Percentiles rank a stretch among this genome's conserved stretches.
These are phyloP conservation scores for Cyanodermella asteris DNA, from an alignment of 2,329 filamentous ascomycete genomes.

Conservation along the genomic window DNA sequence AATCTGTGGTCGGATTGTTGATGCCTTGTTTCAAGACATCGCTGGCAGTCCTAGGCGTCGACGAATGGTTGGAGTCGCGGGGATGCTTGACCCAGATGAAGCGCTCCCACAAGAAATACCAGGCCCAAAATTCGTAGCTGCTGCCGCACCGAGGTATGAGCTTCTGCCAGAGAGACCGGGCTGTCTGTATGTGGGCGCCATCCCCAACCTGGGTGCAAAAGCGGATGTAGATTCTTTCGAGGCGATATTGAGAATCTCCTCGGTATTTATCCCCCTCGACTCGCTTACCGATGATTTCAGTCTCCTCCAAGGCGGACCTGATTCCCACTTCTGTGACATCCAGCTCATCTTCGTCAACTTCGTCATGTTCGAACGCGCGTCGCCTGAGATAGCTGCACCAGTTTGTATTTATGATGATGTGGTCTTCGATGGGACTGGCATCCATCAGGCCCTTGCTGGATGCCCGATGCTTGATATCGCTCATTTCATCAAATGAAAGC, in stretches of 20 bases:
- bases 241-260: slow-evolving; percentile 71
- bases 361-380: slow-evolving; percentile 51
- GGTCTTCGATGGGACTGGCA: slow-evolving; percentile 63
- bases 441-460: slow-evolving; percentile 72
- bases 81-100: slow-evolving; percentile 39
- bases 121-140: slow-evolving; percentile 83
- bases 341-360: slow-evolving; percentile 51
- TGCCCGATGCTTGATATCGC: slow-evolving; percentile 76
- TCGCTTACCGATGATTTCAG: slow-evolving; percentile 55
- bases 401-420: slow-evolving; percentile 75
- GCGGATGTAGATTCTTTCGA: slow-evolving; percentile 82
- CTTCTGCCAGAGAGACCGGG: slow-evolving; percentile 54
- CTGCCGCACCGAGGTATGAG: slow-evolving; percentile 48
- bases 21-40: slow-evolving; percentile 53
- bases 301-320: slow-evolving; percentile 63
- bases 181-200: slow-evolving; percentile 55
- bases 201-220: slow-evolving; percentile 68
- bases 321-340: slow-evolving; percentile 84
- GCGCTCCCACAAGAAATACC: slow-evolving; percentile 86
- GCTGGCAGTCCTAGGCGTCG: slow-evolving; percentile 53
- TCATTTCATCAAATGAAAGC: slow-evolving; percentile 57
- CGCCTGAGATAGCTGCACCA: slow-evolving; percentile 92
- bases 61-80: slow-evolving; percentile 27
- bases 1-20: slow-evolving; percentile 25
- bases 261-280: slow-evolving; percentile 52